Evolutionary conservation across 2,329 filamentous ascomycete species (phyloP), one percentile per base, ranked within the genome.

Genomic region (Colletotrichum sp.): DNA sequence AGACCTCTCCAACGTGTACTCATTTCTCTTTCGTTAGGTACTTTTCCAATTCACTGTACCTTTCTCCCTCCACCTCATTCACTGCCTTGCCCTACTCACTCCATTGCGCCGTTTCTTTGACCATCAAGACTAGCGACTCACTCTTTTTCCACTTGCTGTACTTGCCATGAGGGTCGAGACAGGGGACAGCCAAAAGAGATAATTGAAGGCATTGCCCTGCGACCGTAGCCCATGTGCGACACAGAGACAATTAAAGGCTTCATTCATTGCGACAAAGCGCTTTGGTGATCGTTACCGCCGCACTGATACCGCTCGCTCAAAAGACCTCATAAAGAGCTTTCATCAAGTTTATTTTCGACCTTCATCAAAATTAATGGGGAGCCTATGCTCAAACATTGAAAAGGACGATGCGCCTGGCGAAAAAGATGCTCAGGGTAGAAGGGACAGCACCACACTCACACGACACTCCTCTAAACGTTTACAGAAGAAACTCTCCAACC

Each of bases 391-490:
- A 24, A 78, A 78, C 68, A 69, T 71, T 64, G 65, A 75, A 34
- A 78, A 78, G 67, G 74, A 78, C 71, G 65, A 78, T 72, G 74
- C 57, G 26, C 52, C 69, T 59, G 72, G 67, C 44, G 77, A 78
- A 39, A 77, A 78, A 65, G 65, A 77, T 78, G 70, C 52, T 68
- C 74, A 74, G 70, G 69, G 59, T 39, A 76, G 70, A 74, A 57
- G 74, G 74, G 21, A 76, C 71, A 64, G 44, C 65, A 66, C 64
- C 26, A 66, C 36, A 60, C 63, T 71, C 62, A 52, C 68, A 49
- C 70, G 66, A 72, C 59, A 39, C 49, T 65, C 49, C 21, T 78
- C 77, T 36, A 66, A 62, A 72, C 69, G 76, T 21, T 72, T 69
- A 15, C 70, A 72, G 57, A 76, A 70, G 60, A 64, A 69, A 52